Base-by-base conservation (phyloP, 345 rosid species). In the Combretum micranthum region DNA sequence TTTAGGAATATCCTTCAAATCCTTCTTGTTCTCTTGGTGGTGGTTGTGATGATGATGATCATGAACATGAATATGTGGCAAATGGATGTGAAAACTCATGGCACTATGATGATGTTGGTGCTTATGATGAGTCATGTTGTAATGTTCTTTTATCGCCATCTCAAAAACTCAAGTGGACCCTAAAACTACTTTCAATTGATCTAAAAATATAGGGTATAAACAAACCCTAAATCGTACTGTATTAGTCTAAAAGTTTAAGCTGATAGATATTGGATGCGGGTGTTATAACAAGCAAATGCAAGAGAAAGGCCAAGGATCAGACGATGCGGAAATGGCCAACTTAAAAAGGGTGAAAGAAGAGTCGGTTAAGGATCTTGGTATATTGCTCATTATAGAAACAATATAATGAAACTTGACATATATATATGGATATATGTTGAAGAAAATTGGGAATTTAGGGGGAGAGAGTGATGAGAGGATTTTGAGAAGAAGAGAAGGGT, bases 261-360 rank as follows among this genome's bases (percentile, higher is more conserved):
- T 32, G 9, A 11, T 32, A 32, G 39, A 32, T 32, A 32, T 3
- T 7, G 39, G 39, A 5, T 25, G 2, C 43, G 5, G 2, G 2
- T 15, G 70, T 58, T 68, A 84, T 25, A 67, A n/a, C n/a, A n/a
- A 77, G 69, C 64, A 58, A 53, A 66, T 23, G 56, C 47, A 37
- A 75, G 83, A 73, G 60, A 91, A 91, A 48, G 96, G 96, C 96
- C 97, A 91, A 23, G 92, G 90, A 44, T 87, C 98, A 20, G 96
- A 79, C 22, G 90, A 60, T 7, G 39, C 39, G 61, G 96, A 91
- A 20, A 91, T 91, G 32, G 80, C 77, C 8, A 87, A 86, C 53
- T 73, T 74, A 67, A 91, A 91, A 45, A 83, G 78, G 62, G 87
- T 75, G 22, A 87, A 71, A 60, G 81, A 75, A 56, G 90, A 80